phyloP scores from a whole-genome alignment of 306 rosid species.

The Prunus salicina region DNA sequence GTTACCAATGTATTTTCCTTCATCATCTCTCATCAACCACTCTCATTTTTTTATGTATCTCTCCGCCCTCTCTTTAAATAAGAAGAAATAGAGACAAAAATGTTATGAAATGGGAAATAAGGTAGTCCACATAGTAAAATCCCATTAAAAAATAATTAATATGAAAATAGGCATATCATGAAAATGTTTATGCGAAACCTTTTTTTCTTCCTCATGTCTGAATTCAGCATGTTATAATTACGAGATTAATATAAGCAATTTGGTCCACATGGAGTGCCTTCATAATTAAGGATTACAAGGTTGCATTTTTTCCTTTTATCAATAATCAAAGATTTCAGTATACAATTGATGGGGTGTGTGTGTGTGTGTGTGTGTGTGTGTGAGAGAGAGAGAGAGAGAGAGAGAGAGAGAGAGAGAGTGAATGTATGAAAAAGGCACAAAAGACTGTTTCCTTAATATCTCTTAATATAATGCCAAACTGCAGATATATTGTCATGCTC shows the following conservation, averaged over 20 bases:
- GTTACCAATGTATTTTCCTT: too few species aligned
- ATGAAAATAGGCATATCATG: not conserved
- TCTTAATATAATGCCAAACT: not conserved
- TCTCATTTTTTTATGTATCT: not conserved
- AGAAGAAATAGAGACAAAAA: too few species aligned
- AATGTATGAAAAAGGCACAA: too few species aligned
- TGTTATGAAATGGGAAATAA: not conserved
- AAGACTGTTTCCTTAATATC: not conserved
- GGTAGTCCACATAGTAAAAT: not conserved
- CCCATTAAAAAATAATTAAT: too few species aligned
- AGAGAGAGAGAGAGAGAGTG: too few species aligned
- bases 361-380: too few species aligned
- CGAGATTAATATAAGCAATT: not conserved
- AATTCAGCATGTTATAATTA: not conserved
- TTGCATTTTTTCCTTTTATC: not conserved
- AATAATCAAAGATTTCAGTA: not conserved
- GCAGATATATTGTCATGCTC: not conserved
- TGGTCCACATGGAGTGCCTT: not conserved
- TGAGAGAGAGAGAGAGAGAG: too few species aligned
- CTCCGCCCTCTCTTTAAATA: not conserved
- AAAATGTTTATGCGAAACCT: not conserved
- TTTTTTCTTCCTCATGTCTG: not conserved
- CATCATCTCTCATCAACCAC: not conserved
- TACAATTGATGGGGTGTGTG: not conserved
- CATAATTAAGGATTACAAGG: not conserved